Evolutionary conservation across 139 green algal species (phyloP), one percentile per base, ranked within the genome.

Genomic region (Cymbomonas tetramitiformis): DNA sequence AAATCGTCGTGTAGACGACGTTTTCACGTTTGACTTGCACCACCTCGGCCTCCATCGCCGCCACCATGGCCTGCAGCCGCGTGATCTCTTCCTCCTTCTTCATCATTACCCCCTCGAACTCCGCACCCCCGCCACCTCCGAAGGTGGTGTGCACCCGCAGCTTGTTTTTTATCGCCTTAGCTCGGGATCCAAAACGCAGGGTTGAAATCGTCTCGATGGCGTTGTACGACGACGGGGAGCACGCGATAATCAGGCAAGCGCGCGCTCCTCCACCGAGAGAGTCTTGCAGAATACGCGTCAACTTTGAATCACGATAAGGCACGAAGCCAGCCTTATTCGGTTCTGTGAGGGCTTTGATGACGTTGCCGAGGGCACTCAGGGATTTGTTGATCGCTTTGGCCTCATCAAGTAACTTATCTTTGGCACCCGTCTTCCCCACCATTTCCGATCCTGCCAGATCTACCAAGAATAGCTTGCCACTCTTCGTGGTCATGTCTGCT

Each of bases 321-420:
- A 65, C 26, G 57, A 58, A 41, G 4, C 28, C 21, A 19, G 18
- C 40, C 43, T 48, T 39, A 24, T 51, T 51, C 6, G 44, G 8
- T 18, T 65, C 46, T 32, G 57, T 65, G 18, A 65, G 44, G n/a
- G 57, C 57, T 30, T 60, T 62, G 52, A 68, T 68, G 58, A 62
- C 52, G 28, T 68, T 64, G 39, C 84, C 83, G 9, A 93, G 75
- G 3, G 83, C 74, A 12, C 51, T 76, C 2, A 93, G 72, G 46
- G 63, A 80, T 57, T 75, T 84, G 76, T 93, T 93, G 76, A 93
- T 93, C 62, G 79, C 60, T 58, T 88, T 77, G 9, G 83, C 81
- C 72, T 93, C 84, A 40, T 83, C 71, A 26, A 93, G 61, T 28
- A 78, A 81, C 25, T 89, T 73, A 1, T 80, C 82, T 71, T 61